These are phyloP conservation scores for Singerocomus rubriflavus DNA, from an alignment of 1,284 basidiomycete species.

Conservation along the genomic window DNA sequence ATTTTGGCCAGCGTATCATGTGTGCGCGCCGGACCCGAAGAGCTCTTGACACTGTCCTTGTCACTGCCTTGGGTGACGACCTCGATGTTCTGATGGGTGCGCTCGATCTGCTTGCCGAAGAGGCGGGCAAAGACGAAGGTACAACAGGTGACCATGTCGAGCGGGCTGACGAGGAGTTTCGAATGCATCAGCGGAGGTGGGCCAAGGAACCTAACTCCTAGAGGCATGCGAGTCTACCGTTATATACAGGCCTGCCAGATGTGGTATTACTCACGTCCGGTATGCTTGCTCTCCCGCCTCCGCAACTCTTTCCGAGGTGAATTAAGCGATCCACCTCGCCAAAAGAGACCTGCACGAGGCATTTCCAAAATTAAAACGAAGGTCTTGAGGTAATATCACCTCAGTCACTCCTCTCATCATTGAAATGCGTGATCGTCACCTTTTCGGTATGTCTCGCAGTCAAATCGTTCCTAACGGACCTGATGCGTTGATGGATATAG, in stretches of 20 bases:
- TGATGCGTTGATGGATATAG: conserved; percentile 12
- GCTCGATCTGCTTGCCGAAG: conserved; percentile 21
- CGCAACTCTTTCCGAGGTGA: conserved; percentile 18
- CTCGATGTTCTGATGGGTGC: conserved; percentile 22
- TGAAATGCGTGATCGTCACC: conserved; percentile 36
- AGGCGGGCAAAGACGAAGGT: conserved; percentile 22
- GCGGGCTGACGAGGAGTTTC: conserved; percentile 23
- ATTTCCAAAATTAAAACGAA: conserved; percentile 25
- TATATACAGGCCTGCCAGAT: conserved; percentile 23
- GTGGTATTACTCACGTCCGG: conserved; percentile 21
- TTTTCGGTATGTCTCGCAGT: conserved; percentile 25
- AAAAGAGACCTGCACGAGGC: conserved; percentile 27
- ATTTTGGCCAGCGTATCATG: conserved; percentile 24
- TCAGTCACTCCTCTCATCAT: conserved; percentile 19
- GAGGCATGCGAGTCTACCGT: conserved; percentile 9
- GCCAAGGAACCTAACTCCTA: conserved; percentile 4
- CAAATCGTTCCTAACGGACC: conserved; percentile 29
- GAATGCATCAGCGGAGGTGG: conserved; percentile 23
- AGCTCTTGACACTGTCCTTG: conserved; percentile 31
- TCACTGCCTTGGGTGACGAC: conserved; percentile 24
- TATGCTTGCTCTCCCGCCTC: conserved; percentile 12
- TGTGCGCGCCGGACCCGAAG: conserved; percentile 36
- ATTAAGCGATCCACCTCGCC: conserved; percentile 13
- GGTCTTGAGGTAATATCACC: conserved; percentile 34
- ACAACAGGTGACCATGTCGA: conserved; percentile 29